A percentile compares a stretch with the other conserved stretches of the same genome.
Evolutionary conservation across 805 yeast genomes (phyloP).

Genomic region (Metschnikowia chrysomelidarum): DNA sequence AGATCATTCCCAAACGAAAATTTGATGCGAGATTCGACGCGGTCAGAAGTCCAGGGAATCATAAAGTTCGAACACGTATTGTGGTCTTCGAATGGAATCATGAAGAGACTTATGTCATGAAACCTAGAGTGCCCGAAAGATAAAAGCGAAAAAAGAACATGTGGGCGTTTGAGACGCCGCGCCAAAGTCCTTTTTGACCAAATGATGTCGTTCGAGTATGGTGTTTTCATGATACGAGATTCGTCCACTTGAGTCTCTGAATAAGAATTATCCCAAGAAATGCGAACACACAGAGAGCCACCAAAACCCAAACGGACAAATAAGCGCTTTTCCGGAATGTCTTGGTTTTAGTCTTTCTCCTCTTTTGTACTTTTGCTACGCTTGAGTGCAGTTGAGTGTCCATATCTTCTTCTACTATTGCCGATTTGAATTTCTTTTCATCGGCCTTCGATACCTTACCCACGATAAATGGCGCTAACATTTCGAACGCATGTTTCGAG

Average conservation of each 20-base stretch:
- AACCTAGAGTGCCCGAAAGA: too few relatives aligned
- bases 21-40: too few relatives aligned
- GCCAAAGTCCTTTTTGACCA: too few relatives aligned
- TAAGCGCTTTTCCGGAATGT: neutral
- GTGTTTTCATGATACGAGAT: slow-evolving; percentile 10
- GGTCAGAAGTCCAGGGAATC: too few relatives aligned
- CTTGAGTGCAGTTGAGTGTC: neutral
- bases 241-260: slow-evolving; percentile 19
- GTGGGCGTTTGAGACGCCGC: too few relatives aligned
- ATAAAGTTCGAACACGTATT: too few relatives aligned
- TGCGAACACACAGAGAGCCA: slow-evolving; percentile 12
- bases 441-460: slow-evolving; percentile 12
- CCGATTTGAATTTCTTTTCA: neutral
- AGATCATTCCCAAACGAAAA: too few relatives aligned
- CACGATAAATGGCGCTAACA: slow-evolving; percentile 17
- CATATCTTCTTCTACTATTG: neutral
- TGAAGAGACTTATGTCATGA: too few relatives aligned
- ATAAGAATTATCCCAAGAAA: slow-evolving; percentile 11
- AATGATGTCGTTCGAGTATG: too few relatives aligned
- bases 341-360: neutral
- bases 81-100: too few relatives aligned
- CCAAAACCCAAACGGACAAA: slow-evolving; percentile 2
- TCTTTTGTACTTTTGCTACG: neutral
- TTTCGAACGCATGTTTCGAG: slow-evolving; percentile 18
- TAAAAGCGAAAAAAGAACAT: too few relatives aligned